Percentiles rank a stretch among this genome's conserved stretches.
Evolutionary conservation across 2,329 filamentous ascomycete species (phyloP).

Genomic region (Rasamsonia emersonii): DNA sequence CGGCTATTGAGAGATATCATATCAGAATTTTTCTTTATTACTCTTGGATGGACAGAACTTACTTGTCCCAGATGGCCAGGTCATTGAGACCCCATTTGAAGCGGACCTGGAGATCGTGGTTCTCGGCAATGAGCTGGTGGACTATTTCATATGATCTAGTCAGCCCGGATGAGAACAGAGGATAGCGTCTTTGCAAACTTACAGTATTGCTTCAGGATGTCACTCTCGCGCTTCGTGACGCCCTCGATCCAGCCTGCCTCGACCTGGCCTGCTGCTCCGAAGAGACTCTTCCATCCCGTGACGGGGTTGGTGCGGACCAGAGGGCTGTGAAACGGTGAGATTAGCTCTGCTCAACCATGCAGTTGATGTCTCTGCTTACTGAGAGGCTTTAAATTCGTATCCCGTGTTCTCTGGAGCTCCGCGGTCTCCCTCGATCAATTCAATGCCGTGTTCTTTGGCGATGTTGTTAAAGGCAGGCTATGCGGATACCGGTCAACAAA

Average conservation of each 20-base stretch:
- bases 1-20: too few relatives aligned
- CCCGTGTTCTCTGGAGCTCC: slow-evolving; percentile 49
- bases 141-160: background rate
- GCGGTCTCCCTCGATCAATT: slow-evolving; percentile 10
- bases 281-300: slow-evolving; percentile 16
- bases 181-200: slow-evolving; percentile 11
- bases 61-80: slow-evolving; percentile 15
- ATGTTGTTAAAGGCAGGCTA: slow-evolving; percentile 11
- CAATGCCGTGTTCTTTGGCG: slow-evolving; percentile 10
- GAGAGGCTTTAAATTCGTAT: slow-evolving; percentile 35
- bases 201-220: slow-evolving; percentile 14
- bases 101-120: slow-evolving; percentile 12
- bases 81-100: slow-evolving; percentile 14
- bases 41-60: slow-evolving; percentile 16
- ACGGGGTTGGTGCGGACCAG: slow-evolving; percentile 41
- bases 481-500: too few relatives aligned
- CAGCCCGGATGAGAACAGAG: background rate
- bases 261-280: slow-evolving; percentile 13
- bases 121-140: slow-evolving; percentile 14
- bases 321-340: slow-evolving; percentile 9
- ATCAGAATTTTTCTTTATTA: too few relatives aligned
- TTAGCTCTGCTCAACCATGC: too few relatives aligned
- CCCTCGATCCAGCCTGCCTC: slow-evolving; percentile 13
- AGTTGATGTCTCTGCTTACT: slow-evolving; percentile 8
- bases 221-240: slow-evolving; percentile 13